Conservation (phyloP, 495 filamentous ascomycete genomes). For the Xylaria cubensis region DNA sequence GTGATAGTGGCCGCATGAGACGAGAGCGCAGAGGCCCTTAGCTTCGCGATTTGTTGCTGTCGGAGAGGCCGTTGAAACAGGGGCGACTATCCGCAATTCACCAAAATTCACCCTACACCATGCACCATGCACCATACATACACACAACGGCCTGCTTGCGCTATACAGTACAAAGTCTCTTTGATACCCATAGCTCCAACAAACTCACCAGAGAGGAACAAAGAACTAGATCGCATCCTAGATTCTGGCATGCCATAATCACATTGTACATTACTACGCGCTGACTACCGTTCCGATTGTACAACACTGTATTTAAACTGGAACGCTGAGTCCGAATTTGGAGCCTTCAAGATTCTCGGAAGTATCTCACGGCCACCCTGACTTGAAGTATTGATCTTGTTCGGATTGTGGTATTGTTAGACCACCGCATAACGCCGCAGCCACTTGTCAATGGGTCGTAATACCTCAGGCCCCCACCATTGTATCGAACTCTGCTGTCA, state of each 20-base stretch:
- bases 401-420: neutral
- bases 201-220: neutral
- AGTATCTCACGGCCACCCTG: neutral
- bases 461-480: neutral
- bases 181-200: neutral
- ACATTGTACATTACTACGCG: slow-evolving; percentile 11
- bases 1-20: neutral
- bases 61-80: neutral
- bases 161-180: neutral
- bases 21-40: neutral
- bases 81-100: neutral
- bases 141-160: neutral
- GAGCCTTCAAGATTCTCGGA: neutral
- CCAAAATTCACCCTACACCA: neutral
- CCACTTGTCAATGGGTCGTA: neutral
- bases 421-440: neutral
- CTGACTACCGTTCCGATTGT: neutral
- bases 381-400: neutral
- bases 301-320: slow-evolving; percentile 8
- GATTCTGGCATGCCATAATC: neutral
- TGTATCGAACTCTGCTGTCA: slow-evolving; percentile 4
- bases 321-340: neutral
- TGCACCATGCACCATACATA: neutral
- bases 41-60: neutral
- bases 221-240: neutral